Conservation (phyloP, 2,329 filamentous ascomycete genomes). For the Colletotrichum lentis region DNA sequence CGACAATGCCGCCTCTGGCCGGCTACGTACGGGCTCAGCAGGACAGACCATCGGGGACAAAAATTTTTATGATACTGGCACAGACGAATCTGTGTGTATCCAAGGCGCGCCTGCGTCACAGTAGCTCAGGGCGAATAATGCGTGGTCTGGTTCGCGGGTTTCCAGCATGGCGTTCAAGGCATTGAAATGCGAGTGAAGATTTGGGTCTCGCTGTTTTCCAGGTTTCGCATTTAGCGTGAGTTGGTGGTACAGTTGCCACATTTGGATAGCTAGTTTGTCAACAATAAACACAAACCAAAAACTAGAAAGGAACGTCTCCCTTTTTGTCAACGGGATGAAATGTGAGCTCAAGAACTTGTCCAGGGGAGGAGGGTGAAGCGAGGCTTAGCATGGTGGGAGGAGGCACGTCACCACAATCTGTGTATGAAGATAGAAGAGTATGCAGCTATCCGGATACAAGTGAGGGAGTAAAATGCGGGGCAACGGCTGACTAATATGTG, state of each 20-base stretch:
- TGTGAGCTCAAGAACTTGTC: neutral
- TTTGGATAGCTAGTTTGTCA: slow-evolving; percentile 13
- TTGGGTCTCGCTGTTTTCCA: slow-evolving; percentile 17
- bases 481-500: slow-evolving; percentile 26
- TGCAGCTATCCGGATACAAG: too few species aligned
- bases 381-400: neutral
- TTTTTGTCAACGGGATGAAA: neutral
- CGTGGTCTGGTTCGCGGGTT: neutral
- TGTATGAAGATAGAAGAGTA: too few species aligned
- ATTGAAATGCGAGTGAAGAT: slow-evolving; percentile 18
- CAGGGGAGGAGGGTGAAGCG: too few species aligned
- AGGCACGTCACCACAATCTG: too few species aligned
- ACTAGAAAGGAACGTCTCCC: neutral
- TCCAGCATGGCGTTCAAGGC: slow-evolving; percentile 35
- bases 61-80: slow-evolving; percentile 5
- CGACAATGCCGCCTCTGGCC: neutral
- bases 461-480: neutral
- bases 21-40: neutral
- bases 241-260: neutral
- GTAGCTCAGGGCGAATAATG: slow-evolving; percentile 7
- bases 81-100: neutral
- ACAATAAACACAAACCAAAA: neutral
- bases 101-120: neutral
- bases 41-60: slow-evolving; percentile 7
- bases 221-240: slow-evolving; percentile 3